Conservation (phyloP, 2,329 filamentous ascomycete genomes). For the Capronia coronata region DNA sequence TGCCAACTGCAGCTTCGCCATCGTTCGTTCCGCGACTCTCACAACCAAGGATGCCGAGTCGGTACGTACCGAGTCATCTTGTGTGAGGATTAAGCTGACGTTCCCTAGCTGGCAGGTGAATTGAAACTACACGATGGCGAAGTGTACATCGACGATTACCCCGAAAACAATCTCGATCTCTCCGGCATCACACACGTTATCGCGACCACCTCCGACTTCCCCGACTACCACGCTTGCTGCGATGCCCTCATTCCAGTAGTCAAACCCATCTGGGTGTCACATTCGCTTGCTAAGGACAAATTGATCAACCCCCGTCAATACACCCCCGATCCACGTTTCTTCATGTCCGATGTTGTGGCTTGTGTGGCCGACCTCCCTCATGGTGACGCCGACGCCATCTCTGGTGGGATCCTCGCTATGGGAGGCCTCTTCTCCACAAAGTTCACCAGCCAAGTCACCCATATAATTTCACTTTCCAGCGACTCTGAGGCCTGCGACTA, state of each 20-base stretch:
- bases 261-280: slow-evolving; percentile 70
- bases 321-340: slow-evolving; percentile 83
- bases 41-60: slow-evolving; percentile 36
- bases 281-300: slow-evolving; percentile 62
- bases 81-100: background rate
- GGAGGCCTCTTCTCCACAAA: slow-evolving; percentile 73
- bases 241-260: slow-evolving; percentile 78
- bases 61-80: slow-evolving; percentile 31
- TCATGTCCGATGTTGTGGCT: slow-evolving; percentile 78
- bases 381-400: slow-evolving; percentile 85
- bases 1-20: slow-evolving; percentile 41
- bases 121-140: slow-evolving; percentile 47
- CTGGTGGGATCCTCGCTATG: slow-evolving; percentile 80
- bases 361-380: slow-evolving; percentile 77
- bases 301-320: slow-evolving; percentile 73
- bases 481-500: slow-evolving; percentile 65
- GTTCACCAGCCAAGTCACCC: slow-evolving; percentile 70
- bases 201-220: slow-evolving; percentile 79
- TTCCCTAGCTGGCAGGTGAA: slow-evolving; percentile 40
- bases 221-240: slow-evolving; percentile 69
- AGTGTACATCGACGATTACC: slow-evolving; percentile 38
- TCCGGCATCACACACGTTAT: slow-evolving; percentile 53
- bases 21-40: slow-evolving; percentile 41
- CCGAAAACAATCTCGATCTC: slow-evolving; percentile 33
- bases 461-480: slow-evolving; percentile 75